Evolutionary conservation across 73 alveolate species (phyloP).

Genomic region (Uronychia binucleata): DNA sequence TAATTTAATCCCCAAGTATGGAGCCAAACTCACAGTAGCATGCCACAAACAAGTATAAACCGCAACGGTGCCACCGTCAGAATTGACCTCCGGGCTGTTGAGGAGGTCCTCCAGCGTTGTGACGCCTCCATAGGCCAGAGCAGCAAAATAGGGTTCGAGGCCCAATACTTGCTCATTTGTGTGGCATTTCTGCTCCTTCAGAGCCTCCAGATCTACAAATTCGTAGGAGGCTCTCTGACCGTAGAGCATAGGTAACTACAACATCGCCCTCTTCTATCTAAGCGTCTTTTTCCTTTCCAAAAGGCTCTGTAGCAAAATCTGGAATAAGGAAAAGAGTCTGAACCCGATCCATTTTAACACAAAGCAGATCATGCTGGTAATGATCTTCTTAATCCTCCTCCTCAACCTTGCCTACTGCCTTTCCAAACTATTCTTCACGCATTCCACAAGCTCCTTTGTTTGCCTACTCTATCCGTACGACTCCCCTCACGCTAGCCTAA

Average conservation of each 20-base stretch:
- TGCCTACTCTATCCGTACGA: background rate
- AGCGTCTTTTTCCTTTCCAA: background rate
- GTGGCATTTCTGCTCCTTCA: background rate
- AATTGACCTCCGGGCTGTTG: background rate
- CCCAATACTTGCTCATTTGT: background rate
- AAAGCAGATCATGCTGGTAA: background rate
- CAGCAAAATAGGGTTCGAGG: background rate
- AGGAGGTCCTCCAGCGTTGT: background rate
- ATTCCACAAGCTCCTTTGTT: background rate
- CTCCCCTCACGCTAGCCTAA: background rate
- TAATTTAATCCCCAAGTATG: no score
- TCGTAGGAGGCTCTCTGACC: background rate
- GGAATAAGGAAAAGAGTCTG: background rate
- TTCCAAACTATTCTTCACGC: background rate
- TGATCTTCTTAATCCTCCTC: background rate
- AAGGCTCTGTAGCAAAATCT: background rate
- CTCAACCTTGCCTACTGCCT: background rate
- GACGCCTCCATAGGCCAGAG: background rate
- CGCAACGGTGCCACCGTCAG: background rate
- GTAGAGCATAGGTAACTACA: background rate
- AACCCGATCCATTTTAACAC: background rate
- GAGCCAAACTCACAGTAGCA: no score
- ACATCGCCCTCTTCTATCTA: background rate
- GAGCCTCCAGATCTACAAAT: background rate
- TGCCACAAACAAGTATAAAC: no score